phyloP scores from a whole-genome alignment of 2,329 filamentous ascomycete species.

The Septoria petroselini region DNA sequence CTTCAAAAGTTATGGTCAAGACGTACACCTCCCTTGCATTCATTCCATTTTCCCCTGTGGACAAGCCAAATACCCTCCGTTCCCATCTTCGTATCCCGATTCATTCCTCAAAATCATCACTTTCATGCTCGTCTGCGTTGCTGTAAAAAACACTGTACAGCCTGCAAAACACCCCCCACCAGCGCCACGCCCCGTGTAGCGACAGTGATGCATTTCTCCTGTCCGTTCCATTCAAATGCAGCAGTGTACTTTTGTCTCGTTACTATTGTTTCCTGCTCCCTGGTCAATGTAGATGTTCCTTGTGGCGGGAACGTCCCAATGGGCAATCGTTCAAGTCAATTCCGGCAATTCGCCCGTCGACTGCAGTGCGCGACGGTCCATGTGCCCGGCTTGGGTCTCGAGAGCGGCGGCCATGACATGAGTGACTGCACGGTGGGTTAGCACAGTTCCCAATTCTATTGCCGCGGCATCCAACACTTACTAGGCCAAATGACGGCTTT shows the following conservation, averaged over 20 bases:
- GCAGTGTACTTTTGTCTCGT: conserved; percentile 7
- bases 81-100: not conserved
- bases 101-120: not conserved
- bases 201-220: conserved; percentile 4
- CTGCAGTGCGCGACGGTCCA: conserved; percentile 57
- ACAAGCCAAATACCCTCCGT: not conserved
- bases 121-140: not conserved
- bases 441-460: conserved; percentile 25
- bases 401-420: conserved; percentile 66
- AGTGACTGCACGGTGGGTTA: conserved; percentile 52
- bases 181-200: conserved; percentile 3
- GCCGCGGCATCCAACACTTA: conserved; percentile 46
- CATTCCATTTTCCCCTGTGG: not conserved
- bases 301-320: too few species aligned
- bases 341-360: conserved; percentile 33
- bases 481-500: conserved; percentile 91
- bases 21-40: not conserved
- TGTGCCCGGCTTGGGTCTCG: conserved; percentile 61
- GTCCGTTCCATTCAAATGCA: conserved; percentile 6
- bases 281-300: too few species aligned
- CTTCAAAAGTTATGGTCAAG: not conserved
- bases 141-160: not conserved
- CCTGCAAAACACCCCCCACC: not conserved
- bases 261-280: not conserved
- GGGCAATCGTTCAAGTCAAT: conserved; percentile 42